Base-by-base conservation (phyloP, 2,329 filamentous ascomycete species). In the Ilyonectria sp. region DNA sequence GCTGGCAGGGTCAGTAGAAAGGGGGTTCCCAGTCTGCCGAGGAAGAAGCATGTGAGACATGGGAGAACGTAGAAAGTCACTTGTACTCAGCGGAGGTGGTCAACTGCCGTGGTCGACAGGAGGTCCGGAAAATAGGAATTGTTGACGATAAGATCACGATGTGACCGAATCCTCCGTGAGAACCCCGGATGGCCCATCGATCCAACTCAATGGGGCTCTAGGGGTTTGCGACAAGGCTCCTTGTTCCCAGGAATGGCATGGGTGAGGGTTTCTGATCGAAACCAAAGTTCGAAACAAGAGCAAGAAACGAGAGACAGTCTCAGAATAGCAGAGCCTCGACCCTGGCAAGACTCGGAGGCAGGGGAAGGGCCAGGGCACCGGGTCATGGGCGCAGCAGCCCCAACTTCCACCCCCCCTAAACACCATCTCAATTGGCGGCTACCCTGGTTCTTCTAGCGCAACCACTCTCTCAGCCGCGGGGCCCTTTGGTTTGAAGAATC, bases 301-400 rank as follows among this genome's bases (percentile, higher is more conserved):
- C 57, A 37, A 13, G 15, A 52, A 56, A 60, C 35, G 23, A 29
- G n/a, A 60, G 17, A 15, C 17, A 6, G 19, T n/a, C 23, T 29
- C 33, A 17, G 21, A 50, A 3, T 37, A 55, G 37, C 44, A 54
- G 33, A 29, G 29, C 43, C 31, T 29, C 26, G 40, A 56, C 35
- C 52, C 52, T 44, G 21, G 47, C 17, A 29, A 43, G 17, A 43
- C 40, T 43, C 21, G 26, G 10, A 19, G 9, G 17, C 31, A 55
- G 49, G 21, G 49, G 33, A 61, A 47, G 40, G 29, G 21, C 29
- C 33, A 43, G 46, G 63, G 59, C 68, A 58, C 69, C 61, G 69
- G 71, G 67, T 70, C 57, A 54, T 70, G 62, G 72, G 65, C 69
- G 72, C 72, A 74, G 72, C 63, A 66, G 46, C 59, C 59, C 59